Base-by-base conservation (phyloP, 75 land plant genomes). In the Selaginella moellendorffii region DNA sequence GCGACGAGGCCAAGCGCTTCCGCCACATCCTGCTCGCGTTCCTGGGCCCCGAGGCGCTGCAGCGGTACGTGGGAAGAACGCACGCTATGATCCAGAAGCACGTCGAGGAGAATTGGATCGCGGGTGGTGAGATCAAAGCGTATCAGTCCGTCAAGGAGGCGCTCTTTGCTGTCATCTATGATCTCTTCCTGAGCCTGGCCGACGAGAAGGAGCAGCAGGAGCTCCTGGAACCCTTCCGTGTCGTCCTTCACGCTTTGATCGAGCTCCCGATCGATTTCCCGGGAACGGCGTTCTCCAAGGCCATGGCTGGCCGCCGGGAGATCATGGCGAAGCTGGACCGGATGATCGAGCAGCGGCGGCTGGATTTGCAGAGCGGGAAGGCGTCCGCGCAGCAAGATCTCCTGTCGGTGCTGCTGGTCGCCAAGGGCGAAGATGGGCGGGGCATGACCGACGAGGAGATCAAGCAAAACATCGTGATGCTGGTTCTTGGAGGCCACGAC, bases 401-500 rank as follows among this genome's bases (percentile, higher is more conserved):
- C 10, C 46, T 36, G 46, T 5, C 10, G 14, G 14, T 36, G 14
- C 46, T 78, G 63, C 26, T 82, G 1, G 8, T 42, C 51, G 60
- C 64, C 0, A 42, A 2, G 1, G 74, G 63, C 36, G 82, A 82
- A 24, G 23, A 62, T 22, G 88, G 81, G 8, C 27, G 23, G 20
- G 23, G 23, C 27, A 10, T 79, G 30, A 54, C 65, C 25, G 78
- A 90, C 20, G 83, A 84, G 63, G 73, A 83, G 67, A 77, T 83
- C 0, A 75, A 81, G 31, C 92, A 90, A 51, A 77, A 84, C 64
- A 24, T 90, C 51, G 58, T 85, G 58, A 70, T 82, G 26, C 52
- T 90, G 36, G 77, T 90, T 23, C 84, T 90, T 26, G 92, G 88
- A 2, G 97, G 92, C 26, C 84, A 90, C 26, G 92, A 90, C 65